A percentile compares a stretch with the other conserved stretches of the same genome.
Conservation (phyloP, 2,329 filamentous ascomycete species). For the Penicillium glabrum region DNA sequence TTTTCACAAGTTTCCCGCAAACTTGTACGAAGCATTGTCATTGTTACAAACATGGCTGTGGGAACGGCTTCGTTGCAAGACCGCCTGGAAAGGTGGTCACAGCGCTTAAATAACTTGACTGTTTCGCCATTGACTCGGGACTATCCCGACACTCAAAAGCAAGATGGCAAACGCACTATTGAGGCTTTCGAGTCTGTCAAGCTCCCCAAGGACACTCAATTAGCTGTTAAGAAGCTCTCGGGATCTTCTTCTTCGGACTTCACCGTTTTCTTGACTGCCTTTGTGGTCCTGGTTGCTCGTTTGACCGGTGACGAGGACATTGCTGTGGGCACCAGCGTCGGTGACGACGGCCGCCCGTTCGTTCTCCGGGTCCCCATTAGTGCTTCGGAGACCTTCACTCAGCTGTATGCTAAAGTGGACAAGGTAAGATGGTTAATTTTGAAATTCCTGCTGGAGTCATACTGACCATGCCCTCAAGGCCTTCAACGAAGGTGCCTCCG, state of each 20-base stretch:
- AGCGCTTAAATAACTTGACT: conserved; percentile 42
- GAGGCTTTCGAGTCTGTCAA: conserved; percentile 45
- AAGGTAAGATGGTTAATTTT: conserved; percentile 26
- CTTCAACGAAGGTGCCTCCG: conserved; percentile 41
- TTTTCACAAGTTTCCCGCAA: conserved; percentile 8
- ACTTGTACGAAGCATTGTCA: conserved; percentile 13
- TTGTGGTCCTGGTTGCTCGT: conserved; percentile 45
- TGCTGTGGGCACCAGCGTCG: conserved; percentile 45
- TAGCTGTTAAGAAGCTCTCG: conserved; percentile 41
- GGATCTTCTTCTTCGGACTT: conserved; percentile 36
- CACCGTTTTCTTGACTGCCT: conserved; percentile 45
- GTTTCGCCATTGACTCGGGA: conserved; percentile 46
- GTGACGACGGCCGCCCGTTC: conserved; percentile 46
- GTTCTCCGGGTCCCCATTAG: conserved; percentile 46
- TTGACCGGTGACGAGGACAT: conserved; percentile 53
- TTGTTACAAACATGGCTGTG: conserved; percentile 33
- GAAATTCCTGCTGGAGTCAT: not conserved
- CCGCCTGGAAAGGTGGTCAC: conserved; percentile 43
- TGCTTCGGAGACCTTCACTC: conserved; percentile 40
- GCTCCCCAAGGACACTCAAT: conserved; percentile 35
- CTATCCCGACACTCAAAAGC: conserved; percentile 42
- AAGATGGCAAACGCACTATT: conserved; percentile 40
- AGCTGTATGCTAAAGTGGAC: conserved; percentile 42
- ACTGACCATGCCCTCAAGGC: conserved; percentile 23
- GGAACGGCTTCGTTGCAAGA: conserved; percentile 36